Conservation (phyloP, 1,139 yeast species). For the Debaryomyces robertsiae region DNA sequence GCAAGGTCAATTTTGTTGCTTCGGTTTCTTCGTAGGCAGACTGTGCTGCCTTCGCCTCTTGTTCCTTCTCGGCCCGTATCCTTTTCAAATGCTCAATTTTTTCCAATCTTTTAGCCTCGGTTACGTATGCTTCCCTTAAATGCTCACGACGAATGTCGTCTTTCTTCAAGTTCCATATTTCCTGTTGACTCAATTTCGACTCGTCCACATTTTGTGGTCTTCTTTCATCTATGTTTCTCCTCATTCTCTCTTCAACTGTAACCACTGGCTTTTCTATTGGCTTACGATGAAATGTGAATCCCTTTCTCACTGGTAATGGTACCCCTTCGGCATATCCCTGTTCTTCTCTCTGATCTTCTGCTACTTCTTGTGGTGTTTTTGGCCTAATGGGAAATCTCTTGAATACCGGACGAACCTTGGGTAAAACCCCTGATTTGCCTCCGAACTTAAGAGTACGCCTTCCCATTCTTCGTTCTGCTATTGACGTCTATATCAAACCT, state of each 20-base stretch:
- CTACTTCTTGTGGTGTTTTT: conserved; percentile 33
- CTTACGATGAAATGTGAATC: conserved; percentile 34
- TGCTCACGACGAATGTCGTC: conserved; percentile 75
- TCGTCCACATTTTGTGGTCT: conserved; percentile 38
- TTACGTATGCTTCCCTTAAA: conserved; percentile 63
- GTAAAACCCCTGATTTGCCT: conserved; percentile 83
- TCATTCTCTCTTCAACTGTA: conserved; percentile 61
- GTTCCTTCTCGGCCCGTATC: conserved; percentile 27
- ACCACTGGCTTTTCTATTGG: conserved; percentile 57
- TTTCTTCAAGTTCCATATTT: conserved; percentile 57
- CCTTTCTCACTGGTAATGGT: conserved; percentile 70
- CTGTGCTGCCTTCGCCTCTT: conserved; percentile 27
- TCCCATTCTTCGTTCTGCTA: conserved; percentile 36
- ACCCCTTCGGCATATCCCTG: conserved; percentile 77
- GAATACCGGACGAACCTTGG: conserved; percentile 71
- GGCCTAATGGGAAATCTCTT: conserved; percentile 65
- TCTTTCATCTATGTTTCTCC: conserved; percentile 49
- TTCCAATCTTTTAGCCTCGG: conserved; percentile 58
- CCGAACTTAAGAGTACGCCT: conserved; percentile 55
- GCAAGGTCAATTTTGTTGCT: conserved; percentile 69
- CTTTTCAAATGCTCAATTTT: conserved; percentile 40
- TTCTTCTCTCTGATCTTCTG: conserved; percentile 47
- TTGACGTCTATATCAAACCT: background rate
- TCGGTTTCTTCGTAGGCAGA: conserved; percentile 42
- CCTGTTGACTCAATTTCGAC: conserved; percentile 44